Base-by-base conservation (phyloP, 2,329 filamentous ascomycete species). In the Aaosphaeria arxii region DNA sequence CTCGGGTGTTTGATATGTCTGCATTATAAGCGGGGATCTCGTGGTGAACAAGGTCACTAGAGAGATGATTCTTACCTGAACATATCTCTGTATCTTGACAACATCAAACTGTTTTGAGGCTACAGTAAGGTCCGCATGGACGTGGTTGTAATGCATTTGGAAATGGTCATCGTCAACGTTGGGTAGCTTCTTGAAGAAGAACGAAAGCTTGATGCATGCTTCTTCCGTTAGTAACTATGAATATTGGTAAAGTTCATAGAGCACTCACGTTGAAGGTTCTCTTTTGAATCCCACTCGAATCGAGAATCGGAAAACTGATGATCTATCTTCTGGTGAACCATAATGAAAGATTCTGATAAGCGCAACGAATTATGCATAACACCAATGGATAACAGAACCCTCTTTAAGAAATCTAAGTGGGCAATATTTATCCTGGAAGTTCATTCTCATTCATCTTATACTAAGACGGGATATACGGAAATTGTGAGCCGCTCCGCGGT, bases 91-190 rank as follows among this genome's bases (percentile, higher is more conserved):
- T 11, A 66, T 53, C 35, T 63, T 62, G 49, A 51, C 54, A 2
- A 55, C 55, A 29, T 61, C 54, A 53, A 67, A 64, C 11, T 55
- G 49, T 43, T 61, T 62, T 7, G 54, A 54, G 5, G 59, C 62
- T 4, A 65, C 52, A 0, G 63, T 65, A 30, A 66, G 46, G 43
- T 67, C 64, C 5, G 63, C 56, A 41, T 66, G 63, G 2, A 67
- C 61, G 28, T 63, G 64, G 44, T 62, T 62, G 56, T 63, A 66
- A 47, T 66, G 64, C 41, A 58, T 61, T 44, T 66, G 59, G 44
- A 67, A 67, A 32, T 64, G 57, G 41, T 61, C 60, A 42, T 66
- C 52, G 28, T 60, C 61, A 44, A 67, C 60, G 30, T 62, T 41
- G 7, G 57, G 60, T 2, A 63, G 53, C 49, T 66, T 67, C 51